A percentile compares a stretch with the other conserved stretches of the same genome.
phyloP scores from a whole-genome alignment of 1,284 basidiomycete genomes.

The Ceraceosorus guamensis region DNA sequence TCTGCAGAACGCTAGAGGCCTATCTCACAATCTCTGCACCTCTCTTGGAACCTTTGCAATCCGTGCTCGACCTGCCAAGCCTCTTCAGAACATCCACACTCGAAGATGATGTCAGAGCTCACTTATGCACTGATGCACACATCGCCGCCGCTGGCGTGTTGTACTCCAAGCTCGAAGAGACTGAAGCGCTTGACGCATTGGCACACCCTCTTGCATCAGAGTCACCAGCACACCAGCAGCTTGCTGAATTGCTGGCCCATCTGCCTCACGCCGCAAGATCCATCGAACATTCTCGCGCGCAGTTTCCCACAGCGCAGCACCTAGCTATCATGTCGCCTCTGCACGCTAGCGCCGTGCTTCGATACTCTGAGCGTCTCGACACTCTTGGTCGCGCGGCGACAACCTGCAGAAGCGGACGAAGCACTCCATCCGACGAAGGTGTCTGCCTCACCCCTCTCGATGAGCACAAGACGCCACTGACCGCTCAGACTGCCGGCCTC shows the following conservation, averaged over 20 bases:
- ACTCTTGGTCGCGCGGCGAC: neutral
- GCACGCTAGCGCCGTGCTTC: conserved; percentile 14
- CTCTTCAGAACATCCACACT: neutral
- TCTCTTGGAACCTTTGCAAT: neutral
- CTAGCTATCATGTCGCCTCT: conserved; percentile 16
- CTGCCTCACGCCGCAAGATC: no score
- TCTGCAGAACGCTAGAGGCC: neutral
- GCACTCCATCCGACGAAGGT: neutral
- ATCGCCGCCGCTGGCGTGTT: neutral
- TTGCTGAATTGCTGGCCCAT: neutral
- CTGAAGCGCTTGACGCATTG: neutral
- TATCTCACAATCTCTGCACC: neutral
- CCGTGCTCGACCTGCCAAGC: neutral
- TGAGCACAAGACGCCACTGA: neutral
- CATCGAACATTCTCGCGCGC: no score
- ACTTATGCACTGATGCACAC: neutral
- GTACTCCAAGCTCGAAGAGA: no score
- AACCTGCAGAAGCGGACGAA: neutral
- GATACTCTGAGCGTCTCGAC: conserved; percentile 15
- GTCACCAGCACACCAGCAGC: neutral
- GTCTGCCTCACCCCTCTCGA: conserved; percentile 18
- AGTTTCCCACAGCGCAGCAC: conserved; percentile 7
- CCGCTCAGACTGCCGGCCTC: conserved; percentile 47
- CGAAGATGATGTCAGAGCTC: neutral
- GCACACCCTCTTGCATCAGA: neutral